Base-by-base conservation (phyloP, 2,329 filamentous ascomycete genomes). In the Exophiala aquamarina region DNA sequence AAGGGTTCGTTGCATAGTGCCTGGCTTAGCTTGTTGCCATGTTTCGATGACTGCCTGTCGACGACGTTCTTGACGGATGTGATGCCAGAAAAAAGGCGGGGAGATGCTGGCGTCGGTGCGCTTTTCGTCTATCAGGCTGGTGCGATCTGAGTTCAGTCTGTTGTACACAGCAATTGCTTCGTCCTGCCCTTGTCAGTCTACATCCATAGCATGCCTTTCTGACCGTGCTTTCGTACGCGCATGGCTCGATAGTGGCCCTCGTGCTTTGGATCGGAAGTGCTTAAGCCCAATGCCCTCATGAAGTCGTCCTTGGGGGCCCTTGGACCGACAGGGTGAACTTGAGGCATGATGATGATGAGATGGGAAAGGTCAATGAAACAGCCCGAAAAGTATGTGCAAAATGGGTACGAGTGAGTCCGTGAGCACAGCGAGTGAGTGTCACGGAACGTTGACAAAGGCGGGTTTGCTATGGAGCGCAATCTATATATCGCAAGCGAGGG, bases 51-150 rank as follows among this genome's bases (percentile, higher is more conserved):
- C 66, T 2, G 62, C 70, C 63, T 66, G 68, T 28, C 64, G 64
- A 53, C 70, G 69, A 19, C 64, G 61, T 26, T 73, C 70, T 14
- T 64, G 68, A 17, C 68, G 64, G 48, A 73, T 71, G 39, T 72
- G 69, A 52, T 73, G 70, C 70, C 70, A 73, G 60, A 70, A 73
- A 56, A 67, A 72, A 1, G 70, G 70, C 3, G 69, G 69, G 13
- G 64, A 63, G 21, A 63, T 66, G 34, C 52, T 50, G 17, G 66
- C 64, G 49, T 71, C 68, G 44, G 58, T 59, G 32, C 65, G 63
- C 28, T 70, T 55, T 41, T 59, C 67, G 38, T 72, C 70, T 36
- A 71, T 61, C 23, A 73, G 64, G 54, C 66, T 62, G 26, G 63
- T 61, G 19, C 61, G 68, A 49, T 70, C 66, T 52, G 63, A 61